phyloP scores from a whole-genome alignment of 805 yeast genomes.

The Sugiyamaella mastotermitis region DNA sequence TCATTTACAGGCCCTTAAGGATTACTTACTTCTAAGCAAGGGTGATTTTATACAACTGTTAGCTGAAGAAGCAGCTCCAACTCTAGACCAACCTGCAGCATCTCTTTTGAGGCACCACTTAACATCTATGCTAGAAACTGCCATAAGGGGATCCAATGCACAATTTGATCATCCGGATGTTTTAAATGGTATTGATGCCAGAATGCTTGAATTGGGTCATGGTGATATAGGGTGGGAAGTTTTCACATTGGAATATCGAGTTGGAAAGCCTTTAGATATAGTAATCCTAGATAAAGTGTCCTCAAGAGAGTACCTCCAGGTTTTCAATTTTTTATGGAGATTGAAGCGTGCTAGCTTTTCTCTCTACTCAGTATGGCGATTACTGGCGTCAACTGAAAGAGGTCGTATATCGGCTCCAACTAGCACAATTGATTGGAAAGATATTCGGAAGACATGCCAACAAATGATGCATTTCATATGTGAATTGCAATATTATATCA shows the following conservation, averaged over 20 bases:
- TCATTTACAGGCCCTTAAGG: conserved; percentile 59
- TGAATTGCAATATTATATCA: conserved; percentile 32
- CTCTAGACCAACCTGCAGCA: conserved; percentile 58
- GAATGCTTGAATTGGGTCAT: conserved; percentile 67
- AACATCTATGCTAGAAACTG: conserved; percentile 56
- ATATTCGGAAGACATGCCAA: conserved; percentile 21
- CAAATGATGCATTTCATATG: conserved; percentile 31
- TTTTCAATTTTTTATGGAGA: conserved; percentile 83
- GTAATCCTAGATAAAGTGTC: conserved; percentile 47
- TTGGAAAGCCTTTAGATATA: conserved; percentile 45
- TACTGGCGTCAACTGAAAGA: conserved; percentile 26
- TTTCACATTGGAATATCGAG: conserved; percentile 72
- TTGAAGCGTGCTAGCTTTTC: conserved; percentile 55
- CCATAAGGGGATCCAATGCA: conserved; percentile 41
- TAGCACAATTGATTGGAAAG: conserved; percentile 19
- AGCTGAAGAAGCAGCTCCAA: conserved; percentile 45
- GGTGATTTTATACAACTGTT: conserved; percentile 79
- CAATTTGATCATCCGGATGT: conserved; percentile 34
- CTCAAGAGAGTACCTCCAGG: conserved; percentile 54
- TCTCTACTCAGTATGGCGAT: conserved; percentile 45
- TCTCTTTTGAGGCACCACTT: conserved; percentile 59
- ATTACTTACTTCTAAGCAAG: conserved; percentile 60
- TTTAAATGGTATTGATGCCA: conserved; percentile 65
- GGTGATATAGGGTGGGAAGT: conserved; percentile 87
- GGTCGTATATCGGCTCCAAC: conserved; percentile 9